Evolutionary conservation across 345 rosid genomes (phyloP).

Genomic region (Angophora floribunda): DNA sequence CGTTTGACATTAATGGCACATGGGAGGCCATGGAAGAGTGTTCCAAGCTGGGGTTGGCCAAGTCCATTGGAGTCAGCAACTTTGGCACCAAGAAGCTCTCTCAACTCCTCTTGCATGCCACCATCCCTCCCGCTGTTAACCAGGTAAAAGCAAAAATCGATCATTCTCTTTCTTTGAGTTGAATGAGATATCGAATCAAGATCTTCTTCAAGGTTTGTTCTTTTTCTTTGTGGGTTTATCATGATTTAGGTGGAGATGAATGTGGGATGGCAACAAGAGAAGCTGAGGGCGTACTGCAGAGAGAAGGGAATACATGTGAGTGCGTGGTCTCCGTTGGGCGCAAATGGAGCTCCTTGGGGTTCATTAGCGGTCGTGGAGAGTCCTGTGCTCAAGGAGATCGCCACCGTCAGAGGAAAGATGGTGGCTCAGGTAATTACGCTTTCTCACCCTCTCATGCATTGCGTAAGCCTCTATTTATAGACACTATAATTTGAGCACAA

Average conservation of each 20-base stretch:
- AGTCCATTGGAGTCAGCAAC: conserved; percentile 23
- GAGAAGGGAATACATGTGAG: conserved; percentile 5
- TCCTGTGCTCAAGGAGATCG: neutral
- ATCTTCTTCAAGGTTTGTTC: neutral
- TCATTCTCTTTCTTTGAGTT: too few species aligned
- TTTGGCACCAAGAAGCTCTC: conserved; percentile 9
- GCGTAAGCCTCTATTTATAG: neutral
- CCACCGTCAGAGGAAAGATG: neutral
- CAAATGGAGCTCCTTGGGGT: conserved; percentile 10
- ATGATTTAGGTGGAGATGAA: conserved; percentile 5
- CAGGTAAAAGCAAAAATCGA: neutral
- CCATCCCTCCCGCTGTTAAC: conserved; percentile 15
- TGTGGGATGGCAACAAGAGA: conserved; percentile 10
- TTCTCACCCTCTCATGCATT: neutral
- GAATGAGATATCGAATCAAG: neutral
- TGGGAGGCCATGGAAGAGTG: conserved; percentile 30
- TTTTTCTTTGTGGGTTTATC: neutral
- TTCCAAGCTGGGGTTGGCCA: conserved; percentile 6
- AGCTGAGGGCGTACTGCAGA: neutral
- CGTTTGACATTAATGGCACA: conserved; percentile 3
- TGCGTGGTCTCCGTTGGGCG: conserved; percentile 10
- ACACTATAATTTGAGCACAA: neutral
- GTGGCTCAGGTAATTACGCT: neutral
- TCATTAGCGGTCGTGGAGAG: neutral
- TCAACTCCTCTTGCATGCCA: neutral